Evolutionary conservation across 352 stramenopile species (phyloP), one percentile per base, ranked within the genome.

Genomic region (Phytopythium litorale): DNA sequence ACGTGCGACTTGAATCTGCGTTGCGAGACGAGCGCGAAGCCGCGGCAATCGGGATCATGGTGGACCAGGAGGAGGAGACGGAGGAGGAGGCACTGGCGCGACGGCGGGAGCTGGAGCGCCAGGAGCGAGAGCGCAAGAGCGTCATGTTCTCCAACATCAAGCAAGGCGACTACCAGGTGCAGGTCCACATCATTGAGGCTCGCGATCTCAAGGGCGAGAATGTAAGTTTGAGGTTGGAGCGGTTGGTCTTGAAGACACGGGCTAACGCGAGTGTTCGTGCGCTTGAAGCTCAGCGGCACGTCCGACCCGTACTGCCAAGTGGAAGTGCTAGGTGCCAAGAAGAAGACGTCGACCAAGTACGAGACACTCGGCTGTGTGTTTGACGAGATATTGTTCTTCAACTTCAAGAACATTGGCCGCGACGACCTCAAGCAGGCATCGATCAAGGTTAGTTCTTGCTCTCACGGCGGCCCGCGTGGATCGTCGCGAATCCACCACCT

Each of bases 311-410:
- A 96, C 42, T 92, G 90, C 7, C 85, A 89, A 62, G 84, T 90
- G 19, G 84, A 92, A 38, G 77, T 94, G 2, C 69, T 96, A 53
- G 81, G 73, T 0, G 35, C 68, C 6, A 79, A 78, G 45, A 90
- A 94, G 60, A 95, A 88, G 58, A 89, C 84, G 7, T 87, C 88
- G 9, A 92, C 78, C 13, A 93, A 91, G 53, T 84, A 81, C 53
- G 72, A 89, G 28, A 93, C 87, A 11, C 74, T 96, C 25, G 84
- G 77, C 1, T 94, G 81, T 33, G 89, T 97, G 1, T 98, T 97
- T 63, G 92, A 98, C 52, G 89, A 98, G 62, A 79, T 90, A 8
- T 65, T 97, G 21, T 97, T 97, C 51, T 96, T 97, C 56, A 82
- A 96, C 51, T 91, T 97, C 43, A 65, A 78, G 7, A 88, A 97